phyloP scores from a whole-genome alignment of 2,329 filamentous ascomycete genomes.

The Cladosporium sp. region DNA sequence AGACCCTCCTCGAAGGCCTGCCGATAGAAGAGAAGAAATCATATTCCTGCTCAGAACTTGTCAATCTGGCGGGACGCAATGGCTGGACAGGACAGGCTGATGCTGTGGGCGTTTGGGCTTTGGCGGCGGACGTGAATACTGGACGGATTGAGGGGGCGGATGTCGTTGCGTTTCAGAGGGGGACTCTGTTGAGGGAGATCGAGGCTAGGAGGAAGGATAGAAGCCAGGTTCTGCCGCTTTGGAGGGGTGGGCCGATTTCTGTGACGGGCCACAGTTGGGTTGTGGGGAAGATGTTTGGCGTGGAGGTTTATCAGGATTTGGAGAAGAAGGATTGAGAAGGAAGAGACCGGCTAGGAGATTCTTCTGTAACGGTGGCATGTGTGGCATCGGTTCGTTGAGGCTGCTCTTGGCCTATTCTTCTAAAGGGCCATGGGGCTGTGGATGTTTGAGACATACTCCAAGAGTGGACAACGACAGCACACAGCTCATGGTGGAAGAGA shows the following conservation, averaged over 20 bases:
- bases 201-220: conserved; percentile 28
- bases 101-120: conserved; percentile 31
- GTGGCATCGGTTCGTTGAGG: no score
- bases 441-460: no score
- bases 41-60: conserved; percentile 29
- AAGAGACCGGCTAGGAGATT: not conserved
- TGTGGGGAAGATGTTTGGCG: conserved; percentile 29
- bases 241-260: conserved; percentile 33
- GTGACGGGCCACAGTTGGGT: conserved; percentile 32
- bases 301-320: conserved; percentile 28
- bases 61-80: conserved; percentile 19
- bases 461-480: no score
- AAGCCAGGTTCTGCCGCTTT: conserved; percentile 32
- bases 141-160: conserved; percentile 29
- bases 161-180: conserved; percentile 30
- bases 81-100: conserved; percentile 24
- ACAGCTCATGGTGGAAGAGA: no score
- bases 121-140: conserved; percentile 29
- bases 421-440: no score
- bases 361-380: no score
- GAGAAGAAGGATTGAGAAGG: conserved; percentile 23
- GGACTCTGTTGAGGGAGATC: conserved; percentile 27
- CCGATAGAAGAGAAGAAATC: conserved; percentile 27
- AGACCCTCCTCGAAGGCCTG: conserved; percentile 29
- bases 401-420: no score